Evolutionary conservation across 768 basidiomycete genomes (phyloP), one percentile per base, ranked within the genome.

Genomic region (Tephrocybe sp.): DNA sequence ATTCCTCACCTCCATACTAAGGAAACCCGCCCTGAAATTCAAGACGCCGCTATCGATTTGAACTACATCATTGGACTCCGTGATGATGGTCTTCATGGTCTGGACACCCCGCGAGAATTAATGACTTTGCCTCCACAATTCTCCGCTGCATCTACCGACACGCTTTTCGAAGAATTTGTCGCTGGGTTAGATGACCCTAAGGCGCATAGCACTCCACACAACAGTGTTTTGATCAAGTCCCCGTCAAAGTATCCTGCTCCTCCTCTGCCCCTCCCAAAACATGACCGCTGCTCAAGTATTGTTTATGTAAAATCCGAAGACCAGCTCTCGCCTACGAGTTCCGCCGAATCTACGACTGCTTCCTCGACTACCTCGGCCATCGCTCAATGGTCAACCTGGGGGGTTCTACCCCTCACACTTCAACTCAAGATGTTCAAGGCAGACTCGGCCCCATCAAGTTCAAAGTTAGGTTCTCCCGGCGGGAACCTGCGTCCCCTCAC

Each of bases 121-220:
- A 49, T 82, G 8, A 69, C 65, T 42, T 66, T 66, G 54, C 62
- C 68, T 22, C 71, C 70, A 2, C 74, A 76, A 19, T 58, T 68
- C 6, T 85, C 82, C 10, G 80, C 83, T 2, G 78, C 82, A 6
- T 84, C 85, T 16, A 82, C 81, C 10, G 73, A 72, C 4, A 84
- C 84, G 0, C 66, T 85, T 14, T 85, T 84, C 58, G 84, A 87
- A 53, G 71, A 74, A 33, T 72, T 76, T 42, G 73, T 73, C 46
- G 72, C 71, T 39, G 72, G 68, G 40, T 57, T 77, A 22, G 61
- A 70, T 12, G 76, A 76, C 30, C 82, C 82, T 19, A 72, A 74
- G 39, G 78, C 82, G 3, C 77, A 85, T 63, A 87, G 84, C 61
- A 87, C 85, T 0, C 85, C 85, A 1, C 79, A 80, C 57, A 80